These are phyloP conservation scores for Sambucus nigra DNA, from an alignment of 129 eudicot species.

Conservation along the genomic window DNA sequence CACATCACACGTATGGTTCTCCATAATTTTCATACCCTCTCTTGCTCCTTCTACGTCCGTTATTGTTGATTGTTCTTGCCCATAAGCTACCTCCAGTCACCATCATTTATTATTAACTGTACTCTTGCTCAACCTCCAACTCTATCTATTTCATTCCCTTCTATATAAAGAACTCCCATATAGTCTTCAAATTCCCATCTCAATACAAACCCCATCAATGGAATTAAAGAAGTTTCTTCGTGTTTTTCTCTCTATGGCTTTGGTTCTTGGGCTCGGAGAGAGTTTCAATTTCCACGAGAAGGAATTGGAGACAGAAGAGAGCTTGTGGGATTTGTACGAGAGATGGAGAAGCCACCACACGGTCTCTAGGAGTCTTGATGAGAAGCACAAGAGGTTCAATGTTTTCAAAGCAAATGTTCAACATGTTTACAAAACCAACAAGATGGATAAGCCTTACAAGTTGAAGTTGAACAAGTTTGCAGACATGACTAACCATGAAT, in stretches of 20 bases:
- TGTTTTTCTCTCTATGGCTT: slow-evolving; percentile 28
- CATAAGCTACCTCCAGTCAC: too few relatives aligned
- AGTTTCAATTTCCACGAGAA: slow-evolving; percentile 57
- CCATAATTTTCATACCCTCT: too few relatives aligned
- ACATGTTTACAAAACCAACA: slow-evolving; percentile 53
- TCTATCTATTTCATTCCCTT: background rate
- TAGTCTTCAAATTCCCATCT: background rate
- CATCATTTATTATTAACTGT: background rate
- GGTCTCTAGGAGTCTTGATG: slow-evolving; percentile 51
- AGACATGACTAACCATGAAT: slow-evolving; percentile 78
- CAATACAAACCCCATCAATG: slow-evolving; percentile 15
- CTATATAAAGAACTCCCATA: background rate
- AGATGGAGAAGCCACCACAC: slow-evolving; percentile 85
- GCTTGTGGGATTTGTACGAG: slow-evolving; percentile 65
- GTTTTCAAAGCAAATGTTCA: slow-evolving; percentile 70
- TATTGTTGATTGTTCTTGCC: too few relatives aligned
- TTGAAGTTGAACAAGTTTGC: slow-evolving; percentile 70
- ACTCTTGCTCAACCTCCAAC: too few relatives aligned
- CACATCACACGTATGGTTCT: too few relatives aligned
- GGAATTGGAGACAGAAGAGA: slow-evolving; percentile 58
- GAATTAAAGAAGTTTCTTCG: slow-evolving; percentile 23
- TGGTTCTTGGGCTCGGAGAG: slow-evolving; percentile 21
- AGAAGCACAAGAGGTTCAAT: slow-evolving; percentile 60
- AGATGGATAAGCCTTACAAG: slow-evolving; percentile 87
- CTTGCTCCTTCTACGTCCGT: too few relatives aligned